Base-by-base conservation (phyloP, 2,329 filamentous ascomycete species). In the Conoideocrella luteorostrata region DNA sequence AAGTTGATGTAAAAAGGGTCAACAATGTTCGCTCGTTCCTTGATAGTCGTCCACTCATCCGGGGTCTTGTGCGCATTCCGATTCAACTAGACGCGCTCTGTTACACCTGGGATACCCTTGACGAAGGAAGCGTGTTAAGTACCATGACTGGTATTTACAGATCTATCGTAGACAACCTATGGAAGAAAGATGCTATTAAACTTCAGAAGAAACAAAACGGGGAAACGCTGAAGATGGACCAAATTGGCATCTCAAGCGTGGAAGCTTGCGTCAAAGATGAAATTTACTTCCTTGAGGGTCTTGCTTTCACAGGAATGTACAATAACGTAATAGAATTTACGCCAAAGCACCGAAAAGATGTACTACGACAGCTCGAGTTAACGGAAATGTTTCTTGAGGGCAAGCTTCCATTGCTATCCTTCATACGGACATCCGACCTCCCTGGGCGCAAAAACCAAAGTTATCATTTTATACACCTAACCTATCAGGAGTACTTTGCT, bases 71-170 rank as follows among this genome's bases (percentile, higher is more conserved):
- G 3, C 64, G 59, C n/a, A 69, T 71, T 32, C 69, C 67, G 0
- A 65, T 71, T 45, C 66, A 65, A 39, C 53, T 72, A 1, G 69
- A 71, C 54, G 68, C 68, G 1, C 44, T 71, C 18, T 71, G 67
- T 45, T 65, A 54, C 36, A 61, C 41, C 13, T 70, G 65, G 66
- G 45, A 57, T n/a, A n/a, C n/a, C n/a, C n/a, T n/a, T n/a, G n/a
- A n/a, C n/a, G n/a, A n/a, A n/a, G n/a, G 36, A 32, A 21, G 22
- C 18, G 29, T 24, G 5, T 53, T 49, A 3, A 36, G 62, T 15
- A 68, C 63, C 3, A 69, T 70, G 64, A 69, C 64, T 1, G 48
- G 43, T 26, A 37, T 65, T 7, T 65, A 64, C 49, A 12, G 52
- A 48, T 47, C 50, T 2, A 68, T 69, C 30, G 56, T 59, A 37